phyloP scores from a whole-genome alignment of 768 basidiomycete species.

The Termitomyces sp. region DNA sequence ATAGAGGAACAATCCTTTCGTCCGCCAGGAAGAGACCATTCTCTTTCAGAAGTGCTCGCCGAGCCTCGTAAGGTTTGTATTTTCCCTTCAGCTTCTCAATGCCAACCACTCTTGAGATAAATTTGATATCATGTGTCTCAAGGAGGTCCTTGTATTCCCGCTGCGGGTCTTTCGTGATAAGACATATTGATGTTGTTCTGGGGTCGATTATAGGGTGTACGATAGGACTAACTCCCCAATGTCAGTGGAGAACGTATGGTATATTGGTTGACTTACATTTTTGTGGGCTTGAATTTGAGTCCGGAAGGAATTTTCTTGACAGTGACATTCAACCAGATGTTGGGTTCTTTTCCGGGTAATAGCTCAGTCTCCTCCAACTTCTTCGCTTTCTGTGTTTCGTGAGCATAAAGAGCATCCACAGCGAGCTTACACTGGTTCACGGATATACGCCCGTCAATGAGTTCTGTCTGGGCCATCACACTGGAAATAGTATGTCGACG shows the following conservation, averaged over 20 bases:
- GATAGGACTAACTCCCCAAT: constrained; percentile 49
- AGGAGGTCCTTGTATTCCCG: constrained; percentile 94
- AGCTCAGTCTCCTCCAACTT: constrained; percentile 71
- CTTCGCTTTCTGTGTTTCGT: constrained; percentile 59
- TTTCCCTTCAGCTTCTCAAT: constrained; percentile 91
- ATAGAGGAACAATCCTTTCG: too few species aligned
- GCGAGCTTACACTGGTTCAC: constrained; percentile 70
- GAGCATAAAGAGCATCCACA: constrained; percentile 67
- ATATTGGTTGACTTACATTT: constrained; percentile 56
- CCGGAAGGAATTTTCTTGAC: constrained; percentile 77
- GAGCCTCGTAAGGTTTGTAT: too few species aligned
- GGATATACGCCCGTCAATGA: constrained; percentile 70
- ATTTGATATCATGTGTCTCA: constrained; percentile 71
- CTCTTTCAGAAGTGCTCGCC: too few species aligned
- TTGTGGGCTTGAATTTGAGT: constrained; percentile 72
- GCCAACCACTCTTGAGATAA: constrained; percentile 88
- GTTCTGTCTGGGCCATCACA: constrained; percentile 40
- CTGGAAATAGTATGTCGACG: background rate
- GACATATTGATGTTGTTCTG: constrained; percentile 71
- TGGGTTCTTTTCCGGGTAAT: constrained; percentile 71
- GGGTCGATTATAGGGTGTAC: constrained; percentile 82
- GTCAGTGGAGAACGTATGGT: background rate
- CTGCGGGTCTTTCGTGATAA: constrained; percentile 95
- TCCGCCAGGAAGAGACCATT: too few species aligned
- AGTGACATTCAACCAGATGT: constrained; percentile 84